Percentiles rank a stretch among this genome's conserved stretches.
Conservation (phyloP, 2,329 filamentous ascomycete genomes). For the Cercospora brassicicola region DNA sequence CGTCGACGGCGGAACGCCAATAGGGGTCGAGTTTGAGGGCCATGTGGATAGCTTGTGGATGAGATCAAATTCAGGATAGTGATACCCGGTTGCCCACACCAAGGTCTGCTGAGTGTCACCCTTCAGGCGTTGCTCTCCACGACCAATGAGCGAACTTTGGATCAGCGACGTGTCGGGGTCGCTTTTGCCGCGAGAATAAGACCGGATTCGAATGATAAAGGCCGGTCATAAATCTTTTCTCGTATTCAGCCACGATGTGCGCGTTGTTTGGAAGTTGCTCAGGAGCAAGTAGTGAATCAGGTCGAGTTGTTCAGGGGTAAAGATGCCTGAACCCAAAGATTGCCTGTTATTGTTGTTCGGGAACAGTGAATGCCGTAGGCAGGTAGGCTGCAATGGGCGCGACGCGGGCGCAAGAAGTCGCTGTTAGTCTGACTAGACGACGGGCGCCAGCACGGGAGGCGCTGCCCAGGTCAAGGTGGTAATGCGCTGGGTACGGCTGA, state of each 20-base stretch:
- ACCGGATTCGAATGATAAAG: background rate
- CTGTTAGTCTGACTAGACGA: background rate
- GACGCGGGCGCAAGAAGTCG: background rate
- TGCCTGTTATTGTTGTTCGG: background rate
- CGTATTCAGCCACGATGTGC: background rate
- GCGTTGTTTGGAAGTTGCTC: background rate
- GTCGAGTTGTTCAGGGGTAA: background rate
- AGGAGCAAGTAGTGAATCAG: background rate
- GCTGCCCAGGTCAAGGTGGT: background rate
- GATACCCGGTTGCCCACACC: background rate
- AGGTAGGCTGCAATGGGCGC: background rate
- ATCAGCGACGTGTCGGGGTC: background rate
- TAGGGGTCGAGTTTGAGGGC: background rate
- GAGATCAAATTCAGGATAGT: background rate
- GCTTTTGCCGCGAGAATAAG: background rate
- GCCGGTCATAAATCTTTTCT: background rate
- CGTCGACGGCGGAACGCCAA: background rate
- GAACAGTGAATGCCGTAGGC: background rate
- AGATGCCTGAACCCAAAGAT: background rate
- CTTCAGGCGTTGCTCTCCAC: background rate
- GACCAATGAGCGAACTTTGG: background rate
- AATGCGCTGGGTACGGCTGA: background rate
- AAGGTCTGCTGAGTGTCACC: background rate
- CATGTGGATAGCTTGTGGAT: background rate
- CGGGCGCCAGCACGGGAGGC: background rate